These are phyloP conservation scores for Dalbergia cultrata DNA, from an alignment of 306 rosid genomes.

Conservation along the genomic window DNA sequence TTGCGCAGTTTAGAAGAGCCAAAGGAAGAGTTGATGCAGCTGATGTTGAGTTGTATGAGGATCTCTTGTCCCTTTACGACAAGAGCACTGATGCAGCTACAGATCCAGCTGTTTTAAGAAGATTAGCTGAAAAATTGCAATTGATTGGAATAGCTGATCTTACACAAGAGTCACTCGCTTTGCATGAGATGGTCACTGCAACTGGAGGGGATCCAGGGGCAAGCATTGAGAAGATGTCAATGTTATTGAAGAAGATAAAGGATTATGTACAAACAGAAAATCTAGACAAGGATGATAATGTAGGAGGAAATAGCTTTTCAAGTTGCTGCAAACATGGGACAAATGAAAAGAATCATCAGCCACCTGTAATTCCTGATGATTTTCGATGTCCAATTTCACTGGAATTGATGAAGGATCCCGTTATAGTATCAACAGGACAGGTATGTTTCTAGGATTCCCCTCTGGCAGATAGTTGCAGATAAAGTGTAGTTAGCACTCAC, in stretches of 20 bases:
- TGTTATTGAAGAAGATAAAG: slow-evolving; percentile 81
- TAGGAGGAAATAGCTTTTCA: slow-evolving; percentile 55
- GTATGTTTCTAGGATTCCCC: slow-evolving; percentile 55
- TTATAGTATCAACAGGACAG: slow-evolving; percentile 99
- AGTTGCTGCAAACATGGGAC: slow-evolving; percentile 62
- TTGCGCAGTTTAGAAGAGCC: slow-evolving; percentile 94
- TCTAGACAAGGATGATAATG: slow-evolving; percentile 61
- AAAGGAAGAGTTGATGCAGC: slow-evolving; percentile 80
- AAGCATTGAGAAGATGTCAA: slow-evolving; percentile 86
- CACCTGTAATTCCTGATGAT: slow-evolving; percentile 80
- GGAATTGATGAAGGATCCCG: slow-evolving; percentile 96
- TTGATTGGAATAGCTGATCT: slow-evolving; percentile 83
- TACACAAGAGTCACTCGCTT: slow-evolving; percentile 87
- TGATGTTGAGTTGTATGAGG: slow-evolving; percentile 77
- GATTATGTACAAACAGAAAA: slow-evolving; percentile 86
- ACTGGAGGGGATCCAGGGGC: slow-evolving; percentile 90
- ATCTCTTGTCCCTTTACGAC: slow-evolving; percentile 68
- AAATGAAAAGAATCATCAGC: slow-evolving; percentile 63
- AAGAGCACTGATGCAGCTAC: slow-evolving; percentile 61
- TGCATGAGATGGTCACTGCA: slow-evolving; percentile 90
- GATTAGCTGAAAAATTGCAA: slow-evolving; percentile 81
- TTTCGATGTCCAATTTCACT: slow-evolving; percentile 97
- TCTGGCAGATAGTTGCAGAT: background rate
- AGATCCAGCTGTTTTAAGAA: slow-evolving; percentile 68
- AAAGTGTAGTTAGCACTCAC: background rate